Base-by-base conservation (phyloP, 176 grass and related monocot genomes). In the Alloteropsis semialata region DNA sequence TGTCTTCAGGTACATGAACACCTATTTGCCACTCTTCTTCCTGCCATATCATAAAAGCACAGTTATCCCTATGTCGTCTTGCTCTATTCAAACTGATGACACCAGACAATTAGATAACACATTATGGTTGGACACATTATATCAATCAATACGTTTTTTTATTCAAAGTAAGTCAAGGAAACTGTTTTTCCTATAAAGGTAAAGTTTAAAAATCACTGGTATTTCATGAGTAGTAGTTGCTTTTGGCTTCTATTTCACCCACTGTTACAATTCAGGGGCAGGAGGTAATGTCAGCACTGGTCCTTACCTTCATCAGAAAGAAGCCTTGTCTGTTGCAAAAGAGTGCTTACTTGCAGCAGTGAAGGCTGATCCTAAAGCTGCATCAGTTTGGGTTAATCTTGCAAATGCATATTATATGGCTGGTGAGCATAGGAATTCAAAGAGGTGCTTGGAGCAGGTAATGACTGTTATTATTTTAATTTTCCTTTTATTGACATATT, bases 401-500 rank as follows among this genome's bases (percentile, higher is more conserved):
- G 91, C 89, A 72, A 98, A 93, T 93, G 91, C 96, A 80, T 98
- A 92, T 85, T 81, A 88, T 85, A 85, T 98, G 70, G 76, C 84
- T 87, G 87, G 87, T 74, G 96, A 98, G 56, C 93, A 95, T 79
- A 88, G 30, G 77, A 96, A 91, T 84, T 92, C 96, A 65, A 95
- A 88, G 77, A 90, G 75, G 70, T 96, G 96, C 86, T 86, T 98
- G 84, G 96, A 98, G 85, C 93, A 98, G 96, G 96, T 98, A 88
- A 62, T 19, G 74, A 34, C 16, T 76, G 29, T 34, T 70, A 59
- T 61, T 80, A 80, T 81, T 53, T 53, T 27, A 21, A 39, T 2
- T 6, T 79, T 84, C 7, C 38, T 46, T 48, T 78, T 78, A 81
- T 81, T 80, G 45, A 37, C 70, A 71, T 64, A 55, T 46, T 8